Evolutionary conservation across 495 filamentous ascomycete genomes (phyloP), one percentile per base, ranked within the genome.

Genomic region (Podospora conica): DNA sequence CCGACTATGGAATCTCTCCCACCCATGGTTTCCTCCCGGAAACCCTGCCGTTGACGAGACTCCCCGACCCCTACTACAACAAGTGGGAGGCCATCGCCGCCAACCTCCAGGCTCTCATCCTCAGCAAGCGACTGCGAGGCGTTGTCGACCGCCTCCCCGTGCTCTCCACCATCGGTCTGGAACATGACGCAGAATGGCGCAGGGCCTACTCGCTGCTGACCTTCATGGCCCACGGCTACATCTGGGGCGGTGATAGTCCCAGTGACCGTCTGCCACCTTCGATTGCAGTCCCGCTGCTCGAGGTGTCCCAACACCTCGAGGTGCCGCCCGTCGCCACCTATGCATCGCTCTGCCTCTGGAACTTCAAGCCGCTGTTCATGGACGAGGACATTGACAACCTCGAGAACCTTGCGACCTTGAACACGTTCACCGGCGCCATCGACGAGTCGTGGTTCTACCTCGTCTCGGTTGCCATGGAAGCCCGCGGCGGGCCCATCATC

Each of bases 401-500:
- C 33, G 84, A 92, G 65, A 97, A 98, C 70, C 82, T 99, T 54
- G 86, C 89, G 24, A 93, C 90, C 11, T 81, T 96, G 66, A 84
- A 87, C 64, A 96, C 95, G 20, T 93, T 97, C 75, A 98, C 96
- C n/a, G 95, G 96, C 33, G 92, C 91, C 5, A 79, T 96, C 18
- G 95, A 99, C 74, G 95, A 99, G 74, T 95, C 96, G 69, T 98
- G 95, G 95, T 99, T 99, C 74, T 97, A 96, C 73, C 82, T 98
- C 9, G 85, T 97, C 55, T 97, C 93, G 0, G 90, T 97, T 15
- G 95, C 94, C 67, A 97, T 98, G 69, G 95, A 98, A 79, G 93
- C 95, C 56, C 87, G 92, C 29, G 94, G 92, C 25, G 95, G 86
- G 0, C 91, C 93, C n/a, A 89, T 91, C 55, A 86, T 98, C 40